Evolutionary conservation across 805 yeast genomes (phyloP), one percentile per base, ranked within the genome.

Genomic region (Dipodascopsis tothii): DNA sequence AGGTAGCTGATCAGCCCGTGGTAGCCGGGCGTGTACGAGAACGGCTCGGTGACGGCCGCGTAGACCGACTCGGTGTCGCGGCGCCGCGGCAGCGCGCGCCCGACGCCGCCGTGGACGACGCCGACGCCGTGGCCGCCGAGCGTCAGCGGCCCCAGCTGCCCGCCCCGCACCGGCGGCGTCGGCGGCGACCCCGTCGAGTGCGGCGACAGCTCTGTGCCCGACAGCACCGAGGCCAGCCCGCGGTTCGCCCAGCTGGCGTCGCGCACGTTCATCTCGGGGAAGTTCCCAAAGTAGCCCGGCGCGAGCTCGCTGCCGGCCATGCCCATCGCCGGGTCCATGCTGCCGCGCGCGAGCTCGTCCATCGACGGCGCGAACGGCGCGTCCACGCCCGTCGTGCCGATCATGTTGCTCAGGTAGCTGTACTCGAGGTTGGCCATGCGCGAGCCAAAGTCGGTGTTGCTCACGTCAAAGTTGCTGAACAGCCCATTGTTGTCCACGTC

Each of bases 1-100:
- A 90, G 66, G 60, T 88, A 88, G 7, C 78, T 73, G 55, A 84
- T 78, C 44, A 90, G 70, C 37, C 80, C 77, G 62, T 87, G 96
- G 61, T 82, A 90, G 2, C 96, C 96, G 1, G 87, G 83, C 0
- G 95, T 88, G 59, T 92, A 90, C 5, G 88, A 75, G 59, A 83
- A 92, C 1, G 97, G 96, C 41, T 68, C 71, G 19, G 66, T 70
- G 14, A 90, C 84, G 40, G 76, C 71, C 18, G 81, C 78, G 64
- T 90, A 92, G 11, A 90, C 56, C 28, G 51, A 45, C 27, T 45
- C 45, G 9, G 50, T 48, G 21, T 48, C 52, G 9, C 52, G 49
- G 2, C 52, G 33, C 20, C 48, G 39, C 2, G 51, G 51, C 4
- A 35, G 27, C 3, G 22, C 40, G 11, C 30, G 9, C 14, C 30